Percentiles rank a stretch among this genome's conserved stretches.
phyloP scores from a whole-genome alignment of 225 moss, liverwort and hornwort genomes.

The Bryoerythrophyllum caledonicum region DNA sequence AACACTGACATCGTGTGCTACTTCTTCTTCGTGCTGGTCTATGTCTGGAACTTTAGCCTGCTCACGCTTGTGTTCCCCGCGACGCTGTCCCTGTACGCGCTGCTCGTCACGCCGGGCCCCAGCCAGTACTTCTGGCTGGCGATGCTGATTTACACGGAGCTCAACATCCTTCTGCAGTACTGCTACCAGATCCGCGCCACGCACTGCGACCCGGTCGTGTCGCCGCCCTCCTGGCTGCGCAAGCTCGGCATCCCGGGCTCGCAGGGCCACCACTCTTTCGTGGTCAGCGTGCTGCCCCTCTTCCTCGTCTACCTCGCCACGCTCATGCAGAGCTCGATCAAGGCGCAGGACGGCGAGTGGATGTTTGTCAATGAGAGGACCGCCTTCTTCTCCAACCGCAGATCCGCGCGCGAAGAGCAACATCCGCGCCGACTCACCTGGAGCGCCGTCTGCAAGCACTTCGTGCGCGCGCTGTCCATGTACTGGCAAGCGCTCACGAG shows the following conservation, averaged over 20 bases:
- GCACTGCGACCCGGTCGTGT: conserved; percentile 27
- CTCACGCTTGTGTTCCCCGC: conserved; percentile 46
- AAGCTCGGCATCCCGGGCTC: conserved; percentile 43
- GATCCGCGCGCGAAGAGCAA: conserved; percentile 24
- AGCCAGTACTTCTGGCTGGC: conserved; percentile 46
- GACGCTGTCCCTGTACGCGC: conserved; percentile 41
- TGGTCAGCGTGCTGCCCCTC: conserved; percentile 47
- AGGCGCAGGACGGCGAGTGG: conserved; percentile 53
- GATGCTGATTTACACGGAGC: conserved; percentile 55
- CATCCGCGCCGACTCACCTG: conserved; percentile 13
- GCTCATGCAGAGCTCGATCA: conserved; percentile 50
- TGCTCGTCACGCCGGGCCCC: conserved; percentile 51
- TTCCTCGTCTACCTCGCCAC: conserved; percentile 48
- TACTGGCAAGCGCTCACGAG: conserved; percentile 46
- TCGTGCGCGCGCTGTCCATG: conserved; percentile 29
- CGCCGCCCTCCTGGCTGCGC: conserved; percentile 33
- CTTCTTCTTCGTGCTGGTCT: conserved; percentile 45
- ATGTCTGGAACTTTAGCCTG: conserved; percentile 50
- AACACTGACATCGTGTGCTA: conserved; percentile 51
- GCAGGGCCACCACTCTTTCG: conserved; percentile 37
- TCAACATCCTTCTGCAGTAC: conserved; percentile 48
- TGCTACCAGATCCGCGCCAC: conserved; percentile 39
- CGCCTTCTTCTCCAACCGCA: conserved; percentile 31
- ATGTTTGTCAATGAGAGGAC: conserved; percentile 45
- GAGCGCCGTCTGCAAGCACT: too few species aligned